phyloP scores from a whole-genome alignment of 129 eudicot genomes.

The Ambrosia artemisiifolia region DNA sequence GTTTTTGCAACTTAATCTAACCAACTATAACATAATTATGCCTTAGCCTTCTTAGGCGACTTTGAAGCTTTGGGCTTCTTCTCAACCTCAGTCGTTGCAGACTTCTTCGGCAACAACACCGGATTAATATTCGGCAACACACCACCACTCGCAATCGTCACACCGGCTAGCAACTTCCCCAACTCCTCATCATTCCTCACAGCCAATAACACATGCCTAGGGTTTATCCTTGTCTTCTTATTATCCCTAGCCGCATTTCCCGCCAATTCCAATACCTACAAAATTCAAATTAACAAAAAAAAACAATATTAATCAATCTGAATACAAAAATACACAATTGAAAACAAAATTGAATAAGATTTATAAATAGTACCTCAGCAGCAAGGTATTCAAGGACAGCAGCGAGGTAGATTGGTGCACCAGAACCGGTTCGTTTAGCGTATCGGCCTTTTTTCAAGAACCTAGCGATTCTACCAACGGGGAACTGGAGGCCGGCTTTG shows the following conservation, averaged over 20 bases:
- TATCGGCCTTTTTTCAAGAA: neutral
- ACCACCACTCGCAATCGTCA: constrained; percentile 35
- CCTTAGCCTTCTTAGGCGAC: constrained; percentile 1
- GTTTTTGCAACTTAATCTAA: neutral
- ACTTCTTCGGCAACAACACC: constrained; percentile 19
- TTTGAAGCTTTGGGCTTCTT: constrained; percentile 20
- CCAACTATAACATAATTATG: neutral
- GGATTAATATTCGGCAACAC: constrained; percentile 28
- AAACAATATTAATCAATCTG: neutral
- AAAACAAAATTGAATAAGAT: neutral
- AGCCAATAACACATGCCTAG: constrained; percentile 38
- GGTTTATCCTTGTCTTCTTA: constrained; percentile 28
- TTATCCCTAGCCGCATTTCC: constrained; percentile 34
- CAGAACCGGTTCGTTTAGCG: neutral
- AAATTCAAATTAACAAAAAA: neutral
- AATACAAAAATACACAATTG: too few species aligned
- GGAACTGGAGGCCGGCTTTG: constrained; percentile 31
- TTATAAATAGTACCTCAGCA: constrained; percentile 1
- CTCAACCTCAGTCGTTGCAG: neutral
- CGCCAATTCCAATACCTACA: constrained; percentile 25
- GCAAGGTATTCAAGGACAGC: neutral
- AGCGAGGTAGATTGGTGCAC: neutral
- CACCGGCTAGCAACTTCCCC: constrained; percentile 12
- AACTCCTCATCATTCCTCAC: constrained; percentile 39
- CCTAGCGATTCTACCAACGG: constrained; percentile 26